Conservation (phyloP, 1,139 yeast species). For the Candida glucosophila region DNA sequence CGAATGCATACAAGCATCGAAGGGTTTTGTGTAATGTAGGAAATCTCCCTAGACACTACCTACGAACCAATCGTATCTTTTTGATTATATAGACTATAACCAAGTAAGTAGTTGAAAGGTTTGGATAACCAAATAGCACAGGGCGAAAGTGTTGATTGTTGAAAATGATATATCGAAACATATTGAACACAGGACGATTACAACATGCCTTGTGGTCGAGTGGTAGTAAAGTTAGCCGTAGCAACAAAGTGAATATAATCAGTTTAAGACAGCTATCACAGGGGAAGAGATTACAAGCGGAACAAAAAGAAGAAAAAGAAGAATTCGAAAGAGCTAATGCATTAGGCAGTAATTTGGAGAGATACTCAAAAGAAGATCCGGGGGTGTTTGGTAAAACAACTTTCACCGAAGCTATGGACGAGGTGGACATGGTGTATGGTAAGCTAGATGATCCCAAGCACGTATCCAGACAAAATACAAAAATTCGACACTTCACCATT, state of each 20-base stretch:
- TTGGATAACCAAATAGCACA: too few species aligned
- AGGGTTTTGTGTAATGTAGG: background rate
- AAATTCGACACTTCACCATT: constrained; percentile 80
- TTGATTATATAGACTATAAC: too few species aligned
- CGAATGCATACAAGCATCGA: background rate
- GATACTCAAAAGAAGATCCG: constrained; percentile 25
- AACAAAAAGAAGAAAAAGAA: constrained; percentile 9
- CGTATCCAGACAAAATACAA: constrained; percentile 40
- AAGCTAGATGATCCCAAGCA: constrained; percentile 37
- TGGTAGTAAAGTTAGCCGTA: background rate
- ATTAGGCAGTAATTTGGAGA: constrained; percentile 28
- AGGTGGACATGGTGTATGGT: constrained; percentile 40
- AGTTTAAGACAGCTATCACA: constrained; percentile 3
- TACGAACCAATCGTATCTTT: too few species aligned
- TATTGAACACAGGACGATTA: too few species aligned
- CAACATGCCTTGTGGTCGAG: too few species aligned
- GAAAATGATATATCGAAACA: too few species aligned
- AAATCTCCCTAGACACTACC: too few species aligned
- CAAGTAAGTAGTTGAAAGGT: too few species aligned
- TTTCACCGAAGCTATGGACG: constrained; percentile 39
- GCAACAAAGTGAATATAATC: constrained; percentile 14
- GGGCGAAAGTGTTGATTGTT: too few species aligned
- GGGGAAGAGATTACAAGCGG: constrained; percentile 5
- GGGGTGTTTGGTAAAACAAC: constrained; percentile 33
- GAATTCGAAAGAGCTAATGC: constrained; percentile 26